phyloP scores from a whole-genome alignment of 371 early-diverging fungal species.

The Lichtheimia corymbifera region DNA sequence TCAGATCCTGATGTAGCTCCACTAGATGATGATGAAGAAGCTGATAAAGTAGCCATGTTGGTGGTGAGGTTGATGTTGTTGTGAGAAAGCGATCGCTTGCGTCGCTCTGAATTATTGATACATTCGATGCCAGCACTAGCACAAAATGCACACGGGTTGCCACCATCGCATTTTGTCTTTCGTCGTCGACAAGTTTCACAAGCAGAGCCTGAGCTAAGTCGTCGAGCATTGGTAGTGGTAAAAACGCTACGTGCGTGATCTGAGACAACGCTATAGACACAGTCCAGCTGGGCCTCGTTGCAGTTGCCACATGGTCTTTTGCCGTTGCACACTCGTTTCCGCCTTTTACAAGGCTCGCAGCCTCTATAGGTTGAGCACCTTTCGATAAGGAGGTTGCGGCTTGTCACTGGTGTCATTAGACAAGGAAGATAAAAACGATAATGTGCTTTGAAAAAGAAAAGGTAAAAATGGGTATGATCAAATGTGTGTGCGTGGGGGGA shows the following conservation, averaged over 20 bases:
- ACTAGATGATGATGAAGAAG: background rate
- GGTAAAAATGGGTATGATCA: slow-evolving; percentile 5
- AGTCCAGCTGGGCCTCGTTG: slow-evolving; percentile 17
- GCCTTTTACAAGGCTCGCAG: slow-evolving; percentile 30
- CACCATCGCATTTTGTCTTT: slow-evolving; percentile 56
- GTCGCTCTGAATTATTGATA: slow-evolving; percentile 48
- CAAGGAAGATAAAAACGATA: background rate
- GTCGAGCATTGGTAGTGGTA: slow-evolving; percentile 36
- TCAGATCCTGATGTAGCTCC: background rate
- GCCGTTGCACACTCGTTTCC: slow-evolving; percentile 24
- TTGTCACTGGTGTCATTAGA: background rate
- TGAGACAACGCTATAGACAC: slow-evolving; percentile 31
- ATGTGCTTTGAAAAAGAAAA: background rate
- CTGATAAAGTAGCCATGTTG: background rate
- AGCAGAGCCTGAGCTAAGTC: slow-evolving; percentile 50
- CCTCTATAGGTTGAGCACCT: slow-evolving; percentile 22
- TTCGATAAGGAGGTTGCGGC: slow-evolving; percentile 22
- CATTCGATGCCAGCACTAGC: slow-evolving; percentile 45
- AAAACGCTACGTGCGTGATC: slow-evolving; percentile 31
- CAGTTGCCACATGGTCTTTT: slow-evolving; percentile 28
- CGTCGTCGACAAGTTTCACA: slow-evolving; percentile 54
- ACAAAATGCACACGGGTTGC: slow-evolving; percentile 49
- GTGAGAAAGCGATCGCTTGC: slow-evolving; percentile 18
- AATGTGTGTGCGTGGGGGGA: background rate
- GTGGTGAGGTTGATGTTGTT: background rate